Conservation (phyloP, 305 asterid genomes). For the Fraxinus angustifolia region DNA sequence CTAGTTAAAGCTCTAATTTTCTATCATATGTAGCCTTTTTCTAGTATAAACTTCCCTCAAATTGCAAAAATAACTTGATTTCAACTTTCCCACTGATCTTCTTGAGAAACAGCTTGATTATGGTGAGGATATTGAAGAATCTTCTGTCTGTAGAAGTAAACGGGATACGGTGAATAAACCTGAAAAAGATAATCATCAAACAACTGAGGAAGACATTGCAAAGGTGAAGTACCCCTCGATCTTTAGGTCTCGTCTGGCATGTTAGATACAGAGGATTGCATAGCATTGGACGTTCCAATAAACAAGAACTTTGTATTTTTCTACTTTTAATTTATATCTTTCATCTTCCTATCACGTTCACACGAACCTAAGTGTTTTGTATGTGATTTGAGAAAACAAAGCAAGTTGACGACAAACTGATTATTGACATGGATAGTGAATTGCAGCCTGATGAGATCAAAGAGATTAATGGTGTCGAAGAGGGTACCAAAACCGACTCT, state of each 20-base stretch:
- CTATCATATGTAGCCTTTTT: background rate
- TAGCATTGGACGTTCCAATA: background rate
- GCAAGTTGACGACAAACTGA: constrained; percentile 34
- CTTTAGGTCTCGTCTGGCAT: background rate
- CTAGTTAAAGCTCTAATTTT: background rate
- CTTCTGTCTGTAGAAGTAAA: background rate
- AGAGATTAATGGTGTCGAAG: constrained; percentile 31
- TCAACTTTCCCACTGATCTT: background rate
- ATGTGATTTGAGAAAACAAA: background rate
- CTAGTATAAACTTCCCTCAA: background rate
- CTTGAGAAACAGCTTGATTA: constrained; percentile 21
- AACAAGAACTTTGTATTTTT: background rate
- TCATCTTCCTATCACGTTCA: background rate
- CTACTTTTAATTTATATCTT: background rate
- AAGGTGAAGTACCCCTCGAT: constrained; percentile 15
- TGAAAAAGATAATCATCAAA: background rate
- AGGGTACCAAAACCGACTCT: constrained; percentile 33
- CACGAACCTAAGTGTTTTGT: background rate
- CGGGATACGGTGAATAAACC: constrained; percentile 1
- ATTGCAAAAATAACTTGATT: background rate
- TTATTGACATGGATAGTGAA: constrained; percentile 14
- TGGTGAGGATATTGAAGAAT: constrained; percentile 21
- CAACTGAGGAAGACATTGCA: constrained; percentile 11
- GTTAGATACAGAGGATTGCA: background rate
- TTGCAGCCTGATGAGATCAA: constrained; percentile 30